Conservation (phyloP, 2,329 filamentous ascomycete genomes). For the Neonectria ditissima region DNA sequence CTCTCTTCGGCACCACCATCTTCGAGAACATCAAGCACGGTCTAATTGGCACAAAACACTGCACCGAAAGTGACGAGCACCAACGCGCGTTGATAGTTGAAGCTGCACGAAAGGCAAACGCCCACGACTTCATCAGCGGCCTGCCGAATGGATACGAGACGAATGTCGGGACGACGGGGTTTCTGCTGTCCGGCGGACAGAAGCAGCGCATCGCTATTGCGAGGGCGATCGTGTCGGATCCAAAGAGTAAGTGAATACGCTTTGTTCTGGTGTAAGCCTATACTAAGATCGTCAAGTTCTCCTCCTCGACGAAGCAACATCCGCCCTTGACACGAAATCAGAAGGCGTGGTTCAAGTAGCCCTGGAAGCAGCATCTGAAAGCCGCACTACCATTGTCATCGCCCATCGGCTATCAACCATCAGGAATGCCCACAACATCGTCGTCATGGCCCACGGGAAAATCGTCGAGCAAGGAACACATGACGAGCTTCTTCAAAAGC, state of each 20-base stretch:
- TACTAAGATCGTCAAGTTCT: conserved; percentile 20
- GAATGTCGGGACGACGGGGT: conserved; percentile 25
- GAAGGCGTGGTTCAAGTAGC: conserved; percentile 60
- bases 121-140: conserved; percentile 30
- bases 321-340: conserved; percentile 26
- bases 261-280: not conserved
- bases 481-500: conserved; percentile 55
- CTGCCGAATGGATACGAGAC: conserved; percentile 31
- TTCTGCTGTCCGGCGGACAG: conserved; percentile 29
- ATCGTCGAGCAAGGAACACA: conserved; percentile 71
- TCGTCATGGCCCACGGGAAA: conserved; percentile 66
- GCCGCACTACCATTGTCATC: conserved; percentile 70
- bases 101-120: conserved; percentile 29
- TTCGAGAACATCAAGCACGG: conserved; percentile 52
- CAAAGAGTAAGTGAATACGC: conserved; percentile 29
- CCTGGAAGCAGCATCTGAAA: conserved; percentile 59
- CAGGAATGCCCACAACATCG: conserved; percentile 69
- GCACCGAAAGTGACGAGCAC: not conserved
- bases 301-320: conserved; percentile 33
- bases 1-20: conserved; percentile 59
- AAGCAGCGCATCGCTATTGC: conserved; percentile 33
- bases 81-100: conserved; percentile 5
- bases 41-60: conserved; percentile 51
- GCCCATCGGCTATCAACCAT: conserved; percentile 70
- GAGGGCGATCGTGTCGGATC: conserved; percentile 33